Percentiles rank a stretch among this genome's conserved stretches.
phyloP scores from a whole-genome alignment of 495 filamentous ascomycete genomes.

The Talaromyces liani region DNA sequence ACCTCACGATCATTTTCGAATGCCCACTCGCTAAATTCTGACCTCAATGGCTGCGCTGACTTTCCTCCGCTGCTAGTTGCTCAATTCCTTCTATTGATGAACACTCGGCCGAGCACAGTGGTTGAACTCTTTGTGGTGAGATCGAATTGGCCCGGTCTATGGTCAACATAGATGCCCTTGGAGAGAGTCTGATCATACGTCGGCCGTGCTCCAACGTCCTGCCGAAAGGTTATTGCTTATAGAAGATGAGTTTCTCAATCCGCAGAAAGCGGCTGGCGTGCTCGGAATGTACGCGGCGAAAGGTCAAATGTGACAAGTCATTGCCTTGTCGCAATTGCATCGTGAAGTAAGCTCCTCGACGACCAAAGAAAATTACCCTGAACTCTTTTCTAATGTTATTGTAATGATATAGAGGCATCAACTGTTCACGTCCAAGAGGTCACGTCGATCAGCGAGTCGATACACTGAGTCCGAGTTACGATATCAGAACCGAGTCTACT shows the following conservation, averaged over 20 bases:
- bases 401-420: not conserved
- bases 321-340: slow-evolving; percentile 22
- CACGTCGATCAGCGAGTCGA: not conserved
- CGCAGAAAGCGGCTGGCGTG: slow-evolving; percentile 19
- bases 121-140: not conserved
- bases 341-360: not conserved
- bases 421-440: slow-evolving; percentile 2
- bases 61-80: not conserved
- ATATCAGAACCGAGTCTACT: not conserved
- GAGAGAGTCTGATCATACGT: too few relatives aligned
- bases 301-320: slow-evolving; percentile 24
- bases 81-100: not conserved
- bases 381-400: not conserved
- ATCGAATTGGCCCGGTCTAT: too few relatives aligned
- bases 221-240: not conserved
- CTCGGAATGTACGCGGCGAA: slow-evolving; percentile 20
- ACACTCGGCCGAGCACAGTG: not conserved
- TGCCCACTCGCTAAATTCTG: not conserved
- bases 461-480: not conserved
- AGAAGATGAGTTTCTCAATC: slow-evolving; percentile 6
- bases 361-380: too few relatives aligned
- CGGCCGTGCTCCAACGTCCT: too few relatives aligned
- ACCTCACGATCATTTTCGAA: too few relatives aligned
- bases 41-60: not conserved
- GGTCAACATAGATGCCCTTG: too few relatives aligned